Evolutionary conservation across 306 rosid genomes (phyloP).

Genomic region (Carpinus fangiana): DNA sequence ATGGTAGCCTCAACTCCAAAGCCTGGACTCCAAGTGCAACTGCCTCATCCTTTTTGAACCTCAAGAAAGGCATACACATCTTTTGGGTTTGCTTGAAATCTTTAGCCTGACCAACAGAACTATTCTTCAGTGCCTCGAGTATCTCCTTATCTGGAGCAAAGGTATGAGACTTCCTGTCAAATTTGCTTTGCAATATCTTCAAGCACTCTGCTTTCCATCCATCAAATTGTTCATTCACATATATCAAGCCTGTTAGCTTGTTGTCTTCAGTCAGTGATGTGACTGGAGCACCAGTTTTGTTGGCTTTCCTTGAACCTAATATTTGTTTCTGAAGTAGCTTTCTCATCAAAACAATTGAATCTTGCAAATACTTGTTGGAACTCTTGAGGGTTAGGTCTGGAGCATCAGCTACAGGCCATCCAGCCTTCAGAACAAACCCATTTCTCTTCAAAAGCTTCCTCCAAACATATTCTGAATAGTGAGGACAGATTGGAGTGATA

Average conservation of each 20-base stretch:
- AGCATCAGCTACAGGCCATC: constrained; percentile 80
- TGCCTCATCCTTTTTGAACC: constrained; percentile 79
- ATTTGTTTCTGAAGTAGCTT: constrained; percentile 87
- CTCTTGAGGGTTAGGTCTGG: constrained; percentile 73
- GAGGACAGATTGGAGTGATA: constrained; percentile 87
- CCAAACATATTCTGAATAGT: constrained; percentile 88
- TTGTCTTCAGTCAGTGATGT: constrained; percentile 37
- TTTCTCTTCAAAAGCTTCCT: constrained; percentile 76
- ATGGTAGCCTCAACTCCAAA: constrained; percentile 71
- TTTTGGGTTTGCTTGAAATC: constrained; percentile 67
- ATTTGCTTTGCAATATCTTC: constrained; percentile 60
- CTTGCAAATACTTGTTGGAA: constrained; percentile 84
- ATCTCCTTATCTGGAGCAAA: constrained; percentile 67
- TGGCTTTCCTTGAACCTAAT: constrained; percentile 66
- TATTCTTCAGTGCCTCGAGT: constrained; percentile 54
- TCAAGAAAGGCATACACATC: constrained; percentile 85
- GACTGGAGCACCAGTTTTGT: constrained; percentile 62
- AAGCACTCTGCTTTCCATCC: constrained; percentile 94
- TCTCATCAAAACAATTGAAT: constrained; percentile 75
- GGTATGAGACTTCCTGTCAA: constrained; percentile 38
- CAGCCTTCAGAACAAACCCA: constrained; percentile 79
- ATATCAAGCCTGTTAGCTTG: constrained; percentile 59
- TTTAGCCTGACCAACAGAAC: constrained; percentile 60
- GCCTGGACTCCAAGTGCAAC: constrained; percentile 68
- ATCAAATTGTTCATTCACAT: constrained; percentile 75